Base-by-base conservation (phyloP, 768 basidiomycete species). In the Kwoniella pini region DNA sequence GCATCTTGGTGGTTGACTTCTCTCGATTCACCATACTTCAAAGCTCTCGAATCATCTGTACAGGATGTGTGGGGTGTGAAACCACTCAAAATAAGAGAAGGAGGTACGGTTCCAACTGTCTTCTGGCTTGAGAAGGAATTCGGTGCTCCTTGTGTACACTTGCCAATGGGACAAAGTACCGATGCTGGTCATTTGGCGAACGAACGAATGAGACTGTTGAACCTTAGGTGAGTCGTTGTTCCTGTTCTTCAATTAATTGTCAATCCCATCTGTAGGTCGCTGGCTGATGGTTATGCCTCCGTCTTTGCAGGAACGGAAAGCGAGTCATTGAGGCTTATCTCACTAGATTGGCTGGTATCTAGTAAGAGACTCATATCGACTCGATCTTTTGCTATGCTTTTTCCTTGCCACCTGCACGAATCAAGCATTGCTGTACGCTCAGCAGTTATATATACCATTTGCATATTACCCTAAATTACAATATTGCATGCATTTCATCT, bases 1-100 rank as follows among this genome's bases (percentile, higher is more conserved):
- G 93, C 92, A 0, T 88, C 93, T 70, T 98, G 94, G 94, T 99
- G 95, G 95, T 82, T 99, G 1, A 92, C 94, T 0, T 86, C 88
- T 55, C 83, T 95, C 39, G 85, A 90, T 54, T 87, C 88, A 60
- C 83, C 83, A 3, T 96, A 90, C 86, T 95, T 94, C 81, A 84
- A 86, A 64, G 87, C 89, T 0, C 82, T 99, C 51, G 91, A 95
- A 74, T 80, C 82, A 38, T 88, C 91, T 21, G 86, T 99, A 0
- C 81, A 83, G 49, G 86, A 89, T 44, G 91, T 94, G 69, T 99
- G 95, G 95, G 87, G 87, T 4, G 81, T 87, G 42, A 83, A 86
- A 60, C 95, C 95, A 3, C 77, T 96, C 63, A 85, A 89, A 24
- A 94, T 96, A 50, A 84, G 94, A 40, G 94, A 96, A 81, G 94